Evolutionary conservation across 305 asterid species (phyloP), one percentile per base, ranked within the genome.

Genomic region (Fraxinus velutina): DNA sequence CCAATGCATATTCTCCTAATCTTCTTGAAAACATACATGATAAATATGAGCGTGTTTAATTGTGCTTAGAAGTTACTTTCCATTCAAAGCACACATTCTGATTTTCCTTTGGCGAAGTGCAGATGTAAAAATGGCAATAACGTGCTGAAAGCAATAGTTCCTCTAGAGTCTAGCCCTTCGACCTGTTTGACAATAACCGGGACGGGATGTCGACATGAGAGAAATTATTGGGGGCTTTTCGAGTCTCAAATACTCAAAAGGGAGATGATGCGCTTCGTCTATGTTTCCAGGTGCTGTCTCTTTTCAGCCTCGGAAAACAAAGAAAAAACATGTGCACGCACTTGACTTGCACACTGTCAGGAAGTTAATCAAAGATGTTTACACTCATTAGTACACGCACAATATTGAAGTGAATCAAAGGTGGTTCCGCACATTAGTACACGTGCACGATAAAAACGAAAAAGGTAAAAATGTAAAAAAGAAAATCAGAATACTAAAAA

Each of bases 121-220:
- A 93, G 98, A 84, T 92, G 98, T 80, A 90, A 79, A 52, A 73
- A 88, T 79, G 88, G 91, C 21, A 96, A 91, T 6, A 92, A 90
- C 85, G 97, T 92, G 30, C 79, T 93, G 84, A 91, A 90, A 83
- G 93, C 93, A 22, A 91, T 94, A 1, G 89, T 90, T 76, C 93
- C 93, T 29, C 32, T 29, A 29, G 32, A 29, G 32, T 27, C 73
- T 92, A 6, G 97, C 98, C 1, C 90, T 94, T 94, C 39, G 95
- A 91, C 79, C 77, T 94, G 78, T 92, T 94, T 36, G 98, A 92
- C 76, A 89, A 94, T 89, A 92, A 94, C 79, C 87, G 94, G 15
- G 97, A 94, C 64, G 97, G 97, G 79, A 88, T 0, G 94, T 94
- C n/a, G 96, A 91, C 80, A 94, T 92, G 98, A 87, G 98, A 75